These are phyloP conservation scores for Dendrocalamus sinicus DNA, from an alignment of 176 grass and related monocot species.

Conservation along the genomic window DNA sequence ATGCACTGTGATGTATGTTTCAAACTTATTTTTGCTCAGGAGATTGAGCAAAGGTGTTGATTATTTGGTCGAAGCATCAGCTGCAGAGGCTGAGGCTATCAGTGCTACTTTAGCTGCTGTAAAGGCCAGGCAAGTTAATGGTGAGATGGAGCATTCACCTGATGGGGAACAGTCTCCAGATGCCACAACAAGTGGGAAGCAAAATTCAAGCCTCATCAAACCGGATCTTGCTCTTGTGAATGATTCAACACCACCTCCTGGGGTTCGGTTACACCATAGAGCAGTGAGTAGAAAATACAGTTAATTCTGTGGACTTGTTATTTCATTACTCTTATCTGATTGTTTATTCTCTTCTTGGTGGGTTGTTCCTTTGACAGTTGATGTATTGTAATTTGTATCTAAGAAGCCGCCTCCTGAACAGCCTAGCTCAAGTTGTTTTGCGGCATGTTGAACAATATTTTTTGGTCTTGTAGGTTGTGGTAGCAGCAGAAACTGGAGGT, in stretches of 20 bases:
- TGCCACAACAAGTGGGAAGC: conserved; percentile 62
- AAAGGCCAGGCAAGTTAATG: conserved; percentile 84
- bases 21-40: conserved; percentile 41
- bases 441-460: neutral
- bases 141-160: conserved; percentile 72
- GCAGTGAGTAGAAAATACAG: conserved; percentile 69
- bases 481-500: conserved; percentile 97
- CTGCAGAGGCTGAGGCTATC: conserved; percentile 90
- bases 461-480: conserved; percentile 69
- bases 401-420: neutral
- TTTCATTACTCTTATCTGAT: conserved; percentile 10
- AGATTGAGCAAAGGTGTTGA: conserved; percentile 94
- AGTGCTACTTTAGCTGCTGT: conserved; percentile 89
- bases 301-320: conserved; percentile 32
- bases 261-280: conserved; percentile 98
- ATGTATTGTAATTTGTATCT: conserved; percentile 27
- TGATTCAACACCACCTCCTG: conserved; percentile 63
- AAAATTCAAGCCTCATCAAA: conserved; percentile 72
- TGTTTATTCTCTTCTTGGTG: conserved; percentile 16
- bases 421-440: conserved; percentile 19
- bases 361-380: conserved; percentile 7
- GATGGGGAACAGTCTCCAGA: conserved; percentile 66
- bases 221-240: conserved; percentile 61
- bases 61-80: conserved; percentile 88
- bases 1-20: conserved; percentile 25